These are phyloP conservation scores for Blastomyces percursus DNA, from an alignment of 2,329 filamentous ascomycete species.

Conservation along the genomic window DNA sequence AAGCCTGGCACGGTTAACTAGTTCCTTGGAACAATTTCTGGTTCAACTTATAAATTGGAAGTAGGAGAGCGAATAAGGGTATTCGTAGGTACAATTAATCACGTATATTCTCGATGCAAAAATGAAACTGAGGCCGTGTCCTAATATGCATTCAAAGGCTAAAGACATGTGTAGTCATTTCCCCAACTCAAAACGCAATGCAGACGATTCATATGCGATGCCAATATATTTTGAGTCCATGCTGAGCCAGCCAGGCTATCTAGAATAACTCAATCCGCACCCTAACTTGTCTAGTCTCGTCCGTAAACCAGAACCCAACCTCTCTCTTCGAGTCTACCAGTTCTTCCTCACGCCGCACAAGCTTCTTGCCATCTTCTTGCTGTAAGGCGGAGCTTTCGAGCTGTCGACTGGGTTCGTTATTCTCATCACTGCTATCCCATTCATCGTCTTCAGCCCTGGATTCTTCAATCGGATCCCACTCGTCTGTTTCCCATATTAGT, in stretches of 20 bases:
- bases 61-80: neutral
- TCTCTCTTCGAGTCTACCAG: conserved; percentile 68
- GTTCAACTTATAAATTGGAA: neutral
- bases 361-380: conserved; percentile 41
- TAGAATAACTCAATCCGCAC: conserved; percentile 53
- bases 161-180: too few relatives aligned
- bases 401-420: conserved; percentile 31
- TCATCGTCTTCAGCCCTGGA: conserved; percentile 48
- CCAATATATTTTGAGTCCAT: neutral
- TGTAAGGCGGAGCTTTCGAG: conserved; percentile 14
- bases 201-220: neutral
- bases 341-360: conserved; percentile 68
- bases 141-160: too few relatives aligned
- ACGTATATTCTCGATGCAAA: neutral
- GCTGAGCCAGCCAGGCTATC: neutral
- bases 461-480: conserved; percentile 68
- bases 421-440: conserved; percentile 42
- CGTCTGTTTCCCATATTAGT: conserved; percentile 79
- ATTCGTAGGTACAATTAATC: neutral
- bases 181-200: too few relatives aligned
- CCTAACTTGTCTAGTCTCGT: conserved; percentile 56
- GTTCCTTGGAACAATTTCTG: too few relatives aligned
- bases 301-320: conserved; percentile 63
- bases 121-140: too few relatives aligned
- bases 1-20: too few relatives aligned